phyloP scores from a whole-genome alignment of 2,329 filamentous ascomycete genomes.

The Chrysoporthe cubensis region DNA sequence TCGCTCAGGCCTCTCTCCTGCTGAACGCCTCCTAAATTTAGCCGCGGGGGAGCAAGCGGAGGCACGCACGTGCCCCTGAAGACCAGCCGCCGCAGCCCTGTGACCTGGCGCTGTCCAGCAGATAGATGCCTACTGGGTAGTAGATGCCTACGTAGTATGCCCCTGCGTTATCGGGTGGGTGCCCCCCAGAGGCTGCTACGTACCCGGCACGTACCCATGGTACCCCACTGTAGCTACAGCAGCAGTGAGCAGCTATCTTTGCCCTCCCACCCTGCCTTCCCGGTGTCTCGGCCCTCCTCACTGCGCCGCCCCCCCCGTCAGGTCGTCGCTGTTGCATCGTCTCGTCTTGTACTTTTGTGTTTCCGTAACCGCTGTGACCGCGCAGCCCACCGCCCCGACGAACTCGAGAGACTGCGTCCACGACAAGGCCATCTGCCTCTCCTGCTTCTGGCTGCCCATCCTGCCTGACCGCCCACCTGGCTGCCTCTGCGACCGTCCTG shows the following conservation, averaged over 20 bases:
- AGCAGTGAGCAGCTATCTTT: constrained; percentile 3
- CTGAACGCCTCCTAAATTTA: neutral
- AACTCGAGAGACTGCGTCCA: neutral
- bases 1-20: neutral
- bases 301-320: neutral
- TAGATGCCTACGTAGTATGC: too few species aligned
- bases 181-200: neutral
- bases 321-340: neutral
- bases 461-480: neutral
- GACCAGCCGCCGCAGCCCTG: neutral
- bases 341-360: constrained; percentile 4
- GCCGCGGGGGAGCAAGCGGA: neutral
- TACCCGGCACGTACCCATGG: neutral
- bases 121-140: too few species aligned
- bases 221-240: neutral
- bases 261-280: constrained; percentile 3
- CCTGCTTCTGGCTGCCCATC: neutral
- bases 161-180: constrained; percentile 1
- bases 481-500: neutral
- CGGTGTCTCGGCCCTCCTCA: constrained; percentile 10
- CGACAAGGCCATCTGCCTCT: neutral
- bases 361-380: constrained; percentile 8
- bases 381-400: neutral
- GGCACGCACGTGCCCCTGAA: neutral
- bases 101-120: too few species aligned